These are phyloP conservation scores for Eucalyptus curtisii DNA, from an alignment of 345 rosid species.

Conservation along the genomic window DNA sequence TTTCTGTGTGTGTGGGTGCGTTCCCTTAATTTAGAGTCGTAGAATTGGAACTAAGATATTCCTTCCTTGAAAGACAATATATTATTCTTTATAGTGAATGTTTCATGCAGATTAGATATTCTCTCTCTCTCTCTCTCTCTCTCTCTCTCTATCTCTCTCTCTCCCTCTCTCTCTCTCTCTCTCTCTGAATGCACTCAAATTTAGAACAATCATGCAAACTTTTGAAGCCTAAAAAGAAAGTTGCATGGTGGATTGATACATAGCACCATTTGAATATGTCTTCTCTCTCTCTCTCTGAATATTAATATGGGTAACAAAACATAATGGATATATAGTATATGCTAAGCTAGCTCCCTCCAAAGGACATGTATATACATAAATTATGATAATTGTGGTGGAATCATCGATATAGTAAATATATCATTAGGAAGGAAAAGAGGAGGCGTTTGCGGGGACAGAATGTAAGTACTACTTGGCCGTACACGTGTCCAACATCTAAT, in stretches of 20 bases:
- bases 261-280: conserved; percentile 13
- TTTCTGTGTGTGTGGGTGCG: conserved; percentile 13
- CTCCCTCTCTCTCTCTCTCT: background rate
- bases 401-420: background rate
- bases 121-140: conserved; percentile 1
- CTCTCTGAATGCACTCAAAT: conserved; percentile 24
- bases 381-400: conserved; percentile 4
- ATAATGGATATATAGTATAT: background rate
- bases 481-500: background rate
- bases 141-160: conserved; percentile 7
- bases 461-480: background rate
- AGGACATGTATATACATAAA: background rate
- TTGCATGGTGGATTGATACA: conserved; percentile 32
- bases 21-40: conserved; percentile 70
- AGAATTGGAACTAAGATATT: conserved; percentile 77
- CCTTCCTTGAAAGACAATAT: conserved; percentile 48
- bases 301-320: background rate
- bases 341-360: background rate
- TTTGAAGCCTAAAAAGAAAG: conserved; percentile 47
- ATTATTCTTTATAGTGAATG: conserved; percentile 28
- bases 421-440: background rate
- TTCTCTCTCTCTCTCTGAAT: background rate
- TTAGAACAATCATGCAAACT: conserved; percentile 42
- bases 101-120: conserved; percentile 31
- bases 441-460: background rate